Evolutionary conservation across 1,284 basidiomycete species (phyloP).

Genomic region (Hypsizygus ulmarius): DNA sequence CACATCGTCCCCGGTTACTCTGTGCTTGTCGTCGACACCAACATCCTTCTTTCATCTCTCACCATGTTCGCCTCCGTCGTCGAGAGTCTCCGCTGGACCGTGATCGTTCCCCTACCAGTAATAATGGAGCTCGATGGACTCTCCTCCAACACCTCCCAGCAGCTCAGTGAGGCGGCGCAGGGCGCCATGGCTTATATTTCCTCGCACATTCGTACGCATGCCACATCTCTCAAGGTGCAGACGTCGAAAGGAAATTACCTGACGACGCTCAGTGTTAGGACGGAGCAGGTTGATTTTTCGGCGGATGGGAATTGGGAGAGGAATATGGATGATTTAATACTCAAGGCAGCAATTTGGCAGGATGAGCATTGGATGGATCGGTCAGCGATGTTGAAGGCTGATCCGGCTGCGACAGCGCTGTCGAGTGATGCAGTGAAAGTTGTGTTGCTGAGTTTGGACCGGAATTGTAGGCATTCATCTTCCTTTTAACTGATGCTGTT

Average conservation of each 20-base stretch:
- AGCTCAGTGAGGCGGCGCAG: constrained; percentile 70
- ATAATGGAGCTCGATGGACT: constrained; percentile 96
- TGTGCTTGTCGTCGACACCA: constrained; percentile 90
- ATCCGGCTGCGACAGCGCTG: constrained; percentile 29
- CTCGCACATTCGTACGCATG: constrained; percentile 71
- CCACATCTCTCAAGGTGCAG: constrained; percentile 85
- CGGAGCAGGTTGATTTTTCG: constrained; percentile 81
- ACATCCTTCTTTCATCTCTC: constrained; percentile 84
- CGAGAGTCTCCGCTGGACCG: constrained; percentile 81
- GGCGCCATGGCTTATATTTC: constrained; percentile 76
- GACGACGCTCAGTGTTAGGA: constrained; percentile 77
- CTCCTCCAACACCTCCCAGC: constrained; percentile 56
- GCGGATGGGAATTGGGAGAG: constrained; percentile 54
- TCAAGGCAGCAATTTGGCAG: constrained; percentile 91
- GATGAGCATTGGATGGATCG: constrained; percentile 90
- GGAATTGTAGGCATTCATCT: constrained; percentile 67
- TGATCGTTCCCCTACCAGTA: constrained; percentile 90
- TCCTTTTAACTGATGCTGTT: constrained; percentile 4
- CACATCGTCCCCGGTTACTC: constrained; percentile 83
- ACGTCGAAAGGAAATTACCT: constrained; percentile 96
- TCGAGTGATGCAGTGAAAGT: constrained; percentile 69
- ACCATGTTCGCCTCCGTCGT: constrained; percentile 72
- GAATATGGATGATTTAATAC: constrained; percentile 93
- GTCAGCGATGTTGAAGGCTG: constrained; percentile 60
- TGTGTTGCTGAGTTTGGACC: constrained; percentile 86